phyloP scores from a whole-genome alignment of 2,329 filamentous ascomycete species.

The Fusarium luffae region DNA sequence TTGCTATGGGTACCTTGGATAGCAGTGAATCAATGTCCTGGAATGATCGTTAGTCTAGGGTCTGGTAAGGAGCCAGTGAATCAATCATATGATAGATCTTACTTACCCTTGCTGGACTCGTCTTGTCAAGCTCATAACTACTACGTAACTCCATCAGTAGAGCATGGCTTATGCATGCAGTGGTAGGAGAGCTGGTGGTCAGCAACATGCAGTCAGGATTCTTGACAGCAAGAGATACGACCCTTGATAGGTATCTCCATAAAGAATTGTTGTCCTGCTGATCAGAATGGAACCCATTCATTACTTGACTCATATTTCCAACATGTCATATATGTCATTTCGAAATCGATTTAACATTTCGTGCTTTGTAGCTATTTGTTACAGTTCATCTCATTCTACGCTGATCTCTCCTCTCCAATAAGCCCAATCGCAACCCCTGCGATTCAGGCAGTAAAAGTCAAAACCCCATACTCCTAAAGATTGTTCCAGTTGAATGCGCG shows the following conservation, averaged over 20 bases:
- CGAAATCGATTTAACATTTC: conserved; percentile 33
- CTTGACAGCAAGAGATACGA: neutral
- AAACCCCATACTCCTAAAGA: conserved; percentile 44
- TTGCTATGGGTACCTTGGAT: neutral
- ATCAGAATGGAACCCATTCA: neutral
- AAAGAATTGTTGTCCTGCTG: neutral
- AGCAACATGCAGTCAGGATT: neutral
- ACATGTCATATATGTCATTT: neutral
- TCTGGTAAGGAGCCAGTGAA: neutral
- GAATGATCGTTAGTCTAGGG: neutral
- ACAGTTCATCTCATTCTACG: conserved; percentile 34
- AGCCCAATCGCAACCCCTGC: conserved; percentile 21
- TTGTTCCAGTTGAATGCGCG: conserved; percentile 29
- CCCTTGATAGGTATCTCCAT: neutral
- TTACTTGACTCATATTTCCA: neutral
- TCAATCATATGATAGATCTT: neutral
- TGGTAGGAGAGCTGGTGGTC: neutral
- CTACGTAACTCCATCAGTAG: neutral
- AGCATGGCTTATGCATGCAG: neutral
- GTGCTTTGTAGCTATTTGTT: conserved; percentile 30
- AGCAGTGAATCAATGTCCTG: neutral
- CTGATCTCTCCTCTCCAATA: conserved; percentile 10
- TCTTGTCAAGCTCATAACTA: neutral
- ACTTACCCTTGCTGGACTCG: neutral
- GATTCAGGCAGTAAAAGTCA: conserved; percentile 33